These are phyloP conservation scores for Microdochium trichocladiopsis DNA, from an alignment of 2,329 filamentous ascomycete genomes.

Conservation along the genomic window DNA sequence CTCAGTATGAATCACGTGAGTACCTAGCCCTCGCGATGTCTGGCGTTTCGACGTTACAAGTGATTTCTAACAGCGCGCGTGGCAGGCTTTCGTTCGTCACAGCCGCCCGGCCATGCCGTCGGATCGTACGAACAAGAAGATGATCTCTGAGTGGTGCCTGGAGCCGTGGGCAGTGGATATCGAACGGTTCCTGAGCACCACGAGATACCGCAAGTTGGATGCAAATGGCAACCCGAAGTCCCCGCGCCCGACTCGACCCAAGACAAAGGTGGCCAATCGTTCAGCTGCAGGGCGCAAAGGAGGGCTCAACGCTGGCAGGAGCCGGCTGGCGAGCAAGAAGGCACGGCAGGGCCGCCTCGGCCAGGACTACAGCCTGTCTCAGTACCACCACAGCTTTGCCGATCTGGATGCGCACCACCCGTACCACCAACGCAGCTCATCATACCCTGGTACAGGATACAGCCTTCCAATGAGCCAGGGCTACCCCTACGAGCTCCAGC, in stretches of 20 bases:
- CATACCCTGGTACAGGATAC: not conserved
- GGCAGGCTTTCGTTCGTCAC: conserved; percentile 33
- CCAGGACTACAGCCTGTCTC: not conserved
- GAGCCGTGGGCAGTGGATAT: conserved; percentile 59
- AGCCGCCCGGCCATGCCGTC: conserved; percentile 32
- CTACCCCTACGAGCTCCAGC: conserved; percentile 1
- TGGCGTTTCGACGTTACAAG: too few relatives aligned
- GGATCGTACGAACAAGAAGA: conserved; percentile 53
- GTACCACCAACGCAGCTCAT: conserved; percentile 1
- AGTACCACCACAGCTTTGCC: not conserved
- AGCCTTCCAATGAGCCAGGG: conserved; percentile 4
- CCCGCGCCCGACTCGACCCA: conserved; percentile 8
- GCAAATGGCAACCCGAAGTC: not conserved
- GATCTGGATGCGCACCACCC: conserved; percentile 5
- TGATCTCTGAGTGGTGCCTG: conserved; percentile 66
- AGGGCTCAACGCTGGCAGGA: conserved; percentile 14
- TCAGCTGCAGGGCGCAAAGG: conserved; percentile 17
- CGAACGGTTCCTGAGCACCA: conserved; percentile 75
- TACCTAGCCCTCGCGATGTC: not conserved
- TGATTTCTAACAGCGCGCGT: too few relatives aligned
- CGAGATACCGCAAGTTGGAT: conserved; percentile 56
- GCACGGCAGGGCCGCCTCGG: not conserved
- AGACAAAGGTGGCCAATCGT: conserved; percentile 1
- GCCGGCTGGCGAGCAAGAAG: conserved; percentile 7
- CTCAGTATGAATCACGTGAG: conserved; percentile 85